Evolutionary conservation across 768 basidiomycete genomes (phyloP).

Genomic region (Rhizopogon sp.): DNA sequence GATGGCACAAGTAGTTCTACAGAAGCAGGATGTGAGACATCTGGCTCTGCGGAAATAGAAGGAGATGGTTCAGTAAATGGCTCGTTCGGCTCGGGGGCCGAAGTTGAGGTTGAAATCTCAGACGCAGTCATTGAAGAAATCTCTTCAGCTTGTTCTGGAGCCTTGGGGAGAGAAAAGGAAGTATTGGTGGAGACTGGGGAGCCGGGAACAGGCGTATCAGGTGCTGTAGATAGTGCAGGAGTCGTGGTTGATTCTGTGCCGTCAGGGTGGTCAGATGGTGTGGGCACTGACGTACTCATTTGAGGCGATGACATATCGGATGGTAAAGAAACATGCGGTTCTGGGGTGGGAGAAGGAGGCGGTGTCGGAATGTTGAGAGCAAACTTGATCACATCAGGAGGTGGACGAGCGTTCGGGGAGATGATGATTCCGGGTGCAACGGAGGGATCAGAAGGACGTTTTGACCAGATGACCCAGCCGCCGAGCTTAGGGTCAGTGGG

Average conservation of each 20-base stretch:
- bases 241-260: slow-evolving; percentile 46
- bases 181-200: slow-evolving; percentile 61
- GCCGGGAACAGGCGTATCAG: slow-evolving; percentile 40
- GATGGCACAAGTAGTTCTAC: slow-evolving; percentile 5
- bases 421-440: slow-evolving; percentile 69
- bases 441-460: slow-evolving; percentile 60
- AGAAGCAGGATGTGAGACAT: slow-evolving; percentile 8
- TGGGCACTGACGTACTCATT: slow-evolving; percentile 4
- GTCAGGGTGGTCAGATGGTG: slow-evolving; percentile 22
- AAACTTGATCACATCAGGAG: slow-evolving; percentile 47
- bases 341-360: slow-evolving; percentile 32
- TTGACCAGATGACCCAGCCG: slow-evolving; percentile 67
- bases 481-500: slow-evolving; percentile 6
- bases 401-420: slow-evolving; percentile 58
- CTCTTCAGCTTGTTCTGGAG: slow-evolving; percentile 9
- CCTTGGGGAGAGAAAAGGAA: slow-evolving; percentile 41
- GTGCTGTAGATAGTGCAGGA: slow-evolving; percentile 44
- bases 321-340: slow-evolving; percentile 3
- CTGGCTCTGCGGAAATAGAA: slow-evolving; percentile 6
- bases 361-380: slow-evolving; percentile 55
- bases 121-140: neutral
- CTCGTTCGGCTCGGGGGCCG: neutral
- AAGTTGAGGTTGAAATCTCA: neutral
- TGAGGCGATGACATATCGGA: neutral
- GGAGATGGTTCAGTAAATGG: slow-evolving; percentile 1